phyloP scores from a whole-genome alignment of 257 asterid genomes.

The Solanum medicagineum region DNA sequence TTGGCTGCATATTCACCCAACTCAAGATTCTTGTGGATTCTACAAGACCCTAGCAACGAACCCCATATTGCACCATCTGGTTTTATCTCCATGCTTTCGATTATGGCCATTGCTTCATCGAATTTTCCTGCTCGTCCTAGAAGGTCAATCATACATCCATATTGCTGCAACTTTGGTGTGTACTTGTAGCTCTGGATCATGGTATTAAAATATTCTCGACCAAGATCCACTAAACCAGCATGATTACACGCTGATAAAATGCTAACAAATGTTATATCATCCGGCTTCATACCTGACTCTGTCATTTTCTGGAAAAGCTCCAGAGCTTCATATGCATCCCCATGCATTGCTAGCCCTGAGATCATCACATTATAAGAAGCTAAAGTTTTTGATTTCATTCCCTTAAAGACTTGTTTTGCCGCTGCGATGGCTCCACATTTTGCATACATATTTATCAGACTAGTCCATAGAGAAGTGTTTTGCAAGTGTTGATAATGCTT shows the following conservation, averaged over 20 bases:
- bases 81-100: constrained; percentile 8
- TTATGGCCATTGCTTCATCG: constrained; percentile 8
- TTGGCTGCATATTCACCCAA: constrained; percentile 16
- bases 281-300: constrained; percentile 4
- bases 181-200: constrained; percentile 4
- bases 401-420: constrained; percentile 14
- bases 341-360: constrained; percentile 19
- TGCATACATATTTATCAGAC: constrained; percentile 13
- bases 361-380: constrained; percentile 25
- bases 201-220: constrained; percentile 6
- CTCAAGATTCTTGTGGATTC: constrained; percentile 16
- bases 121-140: constrained; percentile 16
- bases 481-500: background rate
- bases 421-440: constrained; percentile 14
- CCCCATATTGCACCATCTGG: constrained; percentile 24
- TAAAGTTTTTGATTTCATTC: constrained; percentile 6
- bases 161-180: constrained; percentile 16
- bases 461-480: constrained; percentile 11
- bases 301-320: constrained; percentile 8
- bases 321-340: constrained; percentile 10
- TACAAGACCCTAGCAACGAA: constrained; percentile 21
- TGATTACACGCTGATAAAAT: constrained; percentile 22
- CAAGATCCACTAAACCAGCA: constrained; percentile 15
- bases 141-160: constrained; percentile 25
- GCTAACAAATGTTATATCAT: constrained; percentile 10